These are phyloP conservation scores for Gyromitra esculenta DNA, from an alignment of 2,329 filamentous ascomycete species.

Conservation along the genomic window DNA sequence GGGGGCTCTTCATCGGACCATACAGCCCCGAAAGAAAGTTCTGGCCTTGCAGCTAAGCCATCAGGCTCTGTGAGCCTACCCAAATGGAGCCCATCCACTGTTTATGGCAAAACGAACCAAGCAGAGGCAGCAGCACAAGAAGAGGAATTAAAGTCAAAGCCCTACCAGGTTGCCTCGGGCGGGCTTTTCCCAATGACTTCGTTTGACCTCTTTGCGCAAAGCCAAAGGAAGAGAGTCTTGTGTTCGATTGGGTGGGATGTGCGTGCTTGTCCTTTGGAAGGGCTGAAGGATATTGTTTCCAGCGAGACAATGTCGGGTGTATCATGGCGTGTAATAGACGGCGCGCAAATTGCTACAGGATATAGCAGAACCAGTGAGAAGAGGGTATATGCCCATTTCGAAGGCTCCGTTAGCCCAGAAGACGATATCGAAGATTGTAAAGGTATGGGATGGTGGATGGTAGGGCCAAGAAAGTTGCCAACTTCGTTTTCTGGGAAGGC, in stretches of 20 bases:
- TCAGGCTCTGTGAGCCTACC: background rate
- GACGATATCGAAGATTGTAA: background rate
- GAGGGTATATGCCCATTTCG: slow-evolving; percentile 53
- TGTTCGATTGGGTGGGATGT: slow-evolving; percentile 46
- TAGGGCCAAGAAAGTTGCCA: slow-evolving; percentile 24
- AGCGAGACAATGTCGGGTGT: slow-evolving; percentile 22
- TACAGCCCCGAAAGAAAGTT: background rate
- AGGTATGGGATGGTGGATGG: slow-evolving; percentile 45
- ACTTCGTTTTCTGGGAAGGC: slow-evolving; percentile 37
- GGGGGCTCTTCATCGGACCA: background rate
- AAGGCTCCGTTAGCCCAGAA: slow-evolving; percentile 15
- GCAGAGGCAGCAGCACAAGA: background rate
- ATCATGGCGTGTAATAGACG: slow-evolving; percentile 14
- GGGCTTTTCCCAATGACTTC: slow-evolving; percentile 36
- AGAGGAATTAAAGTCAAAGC: background rate
- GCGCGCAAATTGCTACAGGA: background rate
- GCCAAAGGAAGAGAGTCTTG: slow-evolving; percentile 25
- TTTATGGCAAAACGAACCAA: background rate
- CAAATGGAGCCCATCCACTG: slow-evolving; percentile 2
- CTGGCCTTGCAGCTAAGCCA: background rate
- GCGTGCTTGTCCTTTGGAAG: slow-evolving; percentile 30
- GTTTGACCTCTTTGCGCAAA: slow-evolving; percentile 49
- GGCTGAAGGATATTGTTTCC: slow-evolving; percentile 40
- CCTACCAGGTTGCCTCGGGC: slow-evolving; percentile 1
- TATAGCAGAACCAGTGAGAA: slow-evolving; percentile 54